phyloP scores from a whole-genome alignment of 257 asterid genomes.

The Mentha longifolia region DNA sequence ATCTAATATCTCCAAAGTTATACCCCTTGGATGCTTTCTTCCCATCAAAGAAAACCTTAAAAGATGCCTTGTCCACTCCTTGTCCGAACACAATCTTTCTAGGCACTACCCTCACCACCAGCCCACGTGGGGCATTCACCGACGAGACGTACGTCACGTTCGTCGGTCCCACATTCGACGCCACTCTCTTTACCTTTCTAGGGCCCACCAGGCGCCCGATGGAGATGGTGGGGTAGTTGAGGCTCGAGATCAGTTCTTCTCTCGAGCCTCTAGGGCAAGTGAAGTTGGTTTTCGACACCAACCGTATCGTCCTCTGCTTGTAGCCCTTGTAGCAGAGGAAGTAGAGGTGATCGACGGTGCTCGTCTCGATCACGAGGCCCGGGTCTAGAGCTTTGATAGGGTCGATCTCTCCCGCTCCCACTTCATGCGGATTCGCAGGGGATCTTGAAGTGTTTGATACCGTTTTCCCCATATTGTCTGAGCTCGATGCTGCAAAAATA shows the following conservation, averaged over 20 bases:
- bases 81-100: constrained; percentile 39
- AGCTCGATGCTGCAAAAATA: constrained; percentile 51
- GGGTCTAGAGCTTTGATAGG: constrained; percentile 75
- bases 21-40: constrained; percentile 58
- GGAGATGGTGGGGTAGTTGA: constrained; percentile 77
- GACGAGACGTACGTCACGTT: constrained; percentile 48
- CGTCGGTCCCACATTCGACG: constrained; percentile 54
- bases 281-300: constrained; percentile 51
- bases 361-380: constrained; percentile 67
- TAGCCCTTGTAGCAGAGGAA: constrained; percentile 69
- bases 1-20: constrained; percentile 57
- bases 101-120: constrained; percentile 52
- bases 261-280: constrained; percentile 44
- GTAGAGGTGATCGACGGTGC: constrained; percentile 48
- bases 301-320: constrained; percentile 42
- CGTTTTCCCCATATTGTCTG: constrained; percentile 45
- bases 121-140: constrained; percentile 52
- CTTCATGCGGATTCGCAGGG: constrained; percentile 57
- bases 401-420: constrained; percentile 63
- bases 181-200: constrained; percentile 56
- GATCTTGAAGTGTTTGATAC: constrained; percentile 46
- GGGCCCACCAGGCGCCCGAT: constrained; percentile 46
- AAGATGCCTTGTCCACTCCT: constrained; percentile 37
- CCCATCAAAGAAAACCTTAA: constrained; percentile 60
- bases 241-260: constrained; percentile 48